phyloP scores from a whole-genome alignment of 83 land plant genomes.

The Thuja plicata region DNA sequence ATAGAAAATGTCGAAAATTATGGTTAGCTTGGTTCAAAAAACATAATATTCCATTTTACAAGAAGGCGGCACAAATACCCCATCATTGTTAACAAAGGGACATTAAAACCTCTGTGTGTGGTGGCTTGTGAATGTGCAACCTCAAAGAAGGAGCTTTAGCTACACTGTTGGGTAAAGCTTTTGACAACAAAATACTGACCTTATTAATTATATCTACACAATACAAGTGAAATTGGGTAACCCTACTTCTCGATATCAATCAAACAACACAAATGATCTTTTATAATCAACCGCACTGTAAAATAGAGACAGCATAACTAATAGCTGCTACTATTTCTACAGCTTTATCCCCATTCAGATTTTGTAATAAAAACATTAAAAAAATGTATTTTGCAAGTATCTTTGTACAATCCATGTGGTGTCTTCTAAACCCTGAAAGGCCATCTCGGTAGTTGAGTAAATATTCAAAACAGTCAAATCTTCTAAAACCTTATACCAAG shows the following conservation, averaged over 20 bases:
- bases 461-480: neutral
- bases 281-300: neutral
- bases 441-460: neutral
- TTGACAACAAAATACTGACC: neutral
- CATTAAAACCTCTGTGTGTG: neutral
- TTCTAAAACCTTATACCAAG: neutral
- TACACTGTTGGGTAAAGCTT: neutral
- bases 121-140: neutral
- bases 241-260: neutral
- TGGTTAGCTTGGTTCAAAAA: neutral
- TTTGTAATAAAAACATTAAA: neutral
- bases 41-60: neutral
- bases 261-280: neutral
- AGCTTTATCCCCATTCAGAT: neutral
- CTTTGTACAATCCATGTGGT: neutral
- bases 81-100: neutral
- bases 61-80: neutral
- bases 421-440: neutral
- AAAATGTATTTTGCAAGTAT: neutral
- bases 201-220: neutral
- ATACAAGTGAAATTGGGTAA: neutral
- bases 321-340: neutral
- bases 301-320: neutral
- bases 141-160: neutral
- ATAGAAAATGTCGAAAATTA: neutral